phyloP scores from a whole-genome alignment of 2,329 filamentous ascomycete genomes.

The Fusarium sacchari region DNA sequence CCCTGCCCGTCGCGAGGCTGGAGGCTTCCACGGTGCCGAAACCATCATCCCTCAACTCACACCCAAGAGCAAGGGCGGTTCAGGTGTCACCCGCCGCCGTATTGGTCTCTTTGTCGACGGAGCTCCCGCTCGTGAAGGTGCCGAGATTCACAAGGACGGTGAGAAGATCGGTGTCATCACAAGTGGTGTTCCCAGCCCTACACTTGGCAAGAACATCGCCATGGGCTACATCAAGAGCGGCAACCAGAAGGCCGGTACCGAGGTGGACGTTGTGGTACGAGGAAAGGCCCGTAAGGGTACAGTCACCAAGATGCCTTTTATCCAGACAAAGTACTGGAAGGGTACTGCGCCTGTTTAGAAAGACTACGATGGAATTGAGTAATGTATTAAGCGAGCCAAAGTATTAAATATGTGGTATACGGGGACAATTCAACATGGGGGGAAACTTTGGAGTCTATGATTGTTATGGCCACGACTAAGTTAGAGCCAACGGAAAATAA shows the following conservation, averaged over 20 bases:
- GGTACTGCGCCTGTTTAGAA: constrained; percentile 27
- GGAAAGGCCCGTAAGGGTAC: constrained; percentile 79
- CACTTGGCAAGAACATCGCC: constrained; percentile 88
- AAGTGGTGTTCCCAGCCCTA: constrained; percentile 89
- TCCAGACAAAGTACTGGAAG: constrained; percentile 77
- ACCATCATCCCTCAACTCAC: constrained; percentile 81
- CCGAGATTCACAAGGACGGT: constrained; percentile 75
- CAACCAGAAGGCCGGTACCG: constrained; percentile 84
- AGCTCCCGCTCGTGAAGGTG: constrained; percentile 89
- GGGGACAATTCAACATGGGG: constrained; percentile 31
- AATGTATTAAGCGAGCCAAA: constrained; percentile 25
- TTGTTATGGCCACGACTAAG: constrained; percentile 1
- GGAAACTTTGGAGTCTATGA: constrained; percentile 17
- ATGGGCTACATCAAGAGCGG: constrained; percentile 93
- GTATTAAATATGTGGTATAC: constrained; percentile 19
- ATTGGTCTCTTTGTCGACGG: constrained; percentile 86
- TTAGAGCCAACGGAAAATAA: constrained; percentile 9
- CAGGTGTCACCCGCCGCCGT: constrained; percentile 75
- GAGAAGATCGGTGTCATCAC: constrained; percentile 82
- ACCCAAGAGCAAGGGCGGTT: constrained; percentile 75
- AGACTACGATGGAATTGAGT: background rate
- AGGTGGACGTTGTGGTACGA: constrained; percentile 80
- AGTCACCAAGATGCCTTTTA: constrained; percentile 90
- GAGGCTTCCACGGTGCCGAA: constrained; percentile 87
- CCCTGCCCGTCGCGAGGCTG: constrained; percentile 73